A percentile compares a stretch with the other conserved stretches of the same genome.
Evolutionary conservation across 805 yeast species (phyloP).

Genomic region (Myxozyma vanderwaltii): DNA sequence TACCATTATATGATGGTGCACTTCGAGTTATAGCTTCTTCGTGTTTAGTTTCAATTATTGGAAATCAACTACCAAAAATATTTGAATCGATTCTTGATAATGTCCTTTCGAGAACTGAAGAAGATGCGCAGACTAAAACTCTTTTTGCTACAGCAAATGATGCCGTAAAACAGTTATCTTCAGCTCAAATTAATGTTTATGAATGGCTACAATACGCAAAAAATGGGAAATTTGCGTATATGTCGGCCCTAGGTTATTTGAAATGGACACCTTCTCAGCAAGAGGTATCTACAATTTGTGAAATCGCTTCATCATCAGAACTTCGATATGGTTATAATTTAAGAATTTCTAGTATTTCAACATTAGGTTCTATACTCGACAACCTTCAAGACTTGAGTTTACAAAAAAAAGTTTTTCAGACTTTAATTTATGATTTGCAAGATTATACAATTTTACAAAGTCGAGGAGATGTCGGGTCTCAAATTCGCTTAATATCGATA

Average conservation of each 20-base stretch:
- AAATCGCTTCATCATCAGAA: slow-evolving; percentile 8
- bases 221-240: slow-evolving; percentile 17
- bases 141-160: slow-evolving; percentile 9
- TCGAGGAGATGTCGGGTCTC: slow-evolving; percentile 91
- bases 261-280: not conserved
- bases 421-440: slow-evolving; percentile 49
- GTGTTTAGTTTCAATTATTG: not conserved
- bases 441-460: slow-evolving; percentile 72
- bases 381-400: not conserved
- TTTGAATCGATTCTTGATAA: slow-evolving; percentile 35
- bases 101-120: slow-evolving; percentile 20
- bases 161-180: slow-evolving; percentile 4
- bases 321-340: slow-evolving; percentile 1
- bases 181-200: not conserved
- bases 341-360: slow-evolving; percentile 5
- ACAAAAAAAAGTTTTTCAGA: not conserved
- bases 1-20: slow-evolving; percentile 20
- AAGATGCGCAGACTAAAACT: slow-evolving; percentile 7
- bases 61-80: slow-evolving; percentile 42
- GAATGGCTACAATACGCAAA: slow-evolving; percentile 12
- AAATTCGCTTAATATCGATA: slow-evolving; percentile 59
- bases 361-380: slow-evolving; percentile 3
- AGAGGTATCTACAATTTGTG: not conserved
- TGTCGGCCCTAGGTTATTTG: slow-evolving; percentile 9
- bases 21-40: slow-evolving; percentile 20